phyloP scores from a whole-genome alignment of 108 stramenopile species.

The Skeletonema potamos region DNA sequence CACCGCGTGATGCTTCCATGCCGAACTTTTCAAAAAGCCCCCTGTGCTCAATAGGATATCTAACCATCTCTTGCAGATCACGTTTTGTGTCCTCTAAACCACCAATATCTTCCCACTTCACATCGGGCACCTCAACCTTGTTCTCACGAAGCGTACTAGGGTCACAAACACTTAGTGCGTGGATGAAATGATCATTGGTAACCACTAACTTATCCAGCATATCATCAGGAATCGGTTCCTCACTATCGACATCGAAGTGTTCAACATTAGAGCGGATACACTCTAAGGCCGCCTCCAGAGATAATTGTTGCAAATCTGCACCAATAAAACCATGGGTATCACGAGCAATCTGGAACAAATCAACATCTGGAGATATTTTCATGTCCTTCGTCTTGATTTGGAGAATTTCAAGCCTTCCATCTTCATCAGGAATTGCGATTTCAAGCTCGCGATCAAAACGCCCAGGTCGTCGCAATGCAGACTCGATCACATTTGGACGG shows the following conservation, averaged over 20 bases:
- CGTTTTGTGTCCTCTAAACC: slow-evolving; percentile 98
- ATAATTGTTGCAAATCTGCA: slow-evolving; percentile 95
- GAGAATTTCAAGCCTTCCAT: slow-evolving; percentile 94
- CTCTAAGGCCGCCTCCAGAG: slow-evolving; percentile 94
- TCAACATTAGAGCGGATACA: slow-evolving; percentile 92
- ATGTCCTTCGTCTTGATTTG: slow-evolving; percentile 97
- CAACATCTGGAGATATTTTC: slow-evolving; percentile 80
- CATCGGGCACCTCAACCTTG: slow-evolving; percentile 87
- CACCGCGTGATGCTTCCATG: slow-evolving; percentile 95
- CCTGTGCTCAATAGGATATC: slow-evolving; percentile 97
- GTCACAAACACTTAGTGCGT: slow-evolving; percentile 87
- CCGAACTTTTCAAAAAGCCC: slow-evolving; percentile 97
- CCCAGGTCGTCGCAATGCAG: slow-evolving; percentile 94
- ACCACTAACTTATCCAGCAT: slow-evolving; percentile 81
- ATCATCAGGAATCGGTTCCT: slow-evolving; percentile 79
- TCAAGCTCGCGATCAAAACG: slow-evolving; percentile 98
- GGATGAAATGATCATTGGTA: slow-evolving; percentile 88
- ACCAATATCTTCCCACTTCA: slow-evolving; percentile 98
- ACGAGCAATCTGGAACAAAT: slow-evolving; percentile 88
- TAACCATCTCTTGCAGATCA: slow-evolving; percentile 98
- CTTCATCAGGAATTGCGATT: slow-evolving; percentile 98
- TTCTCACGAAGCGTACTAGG: slow-evolving; percentile 93
- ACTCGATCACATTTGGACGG: slow-evolving; percentile 95
- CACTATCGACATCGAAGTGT: slow-evolving; percentile 80
- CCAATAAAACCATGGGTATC: slow-evolving; percentile 98